Conservation (phyloP, 305 asterid genomes). For the Solanum hybrid region DNA sequence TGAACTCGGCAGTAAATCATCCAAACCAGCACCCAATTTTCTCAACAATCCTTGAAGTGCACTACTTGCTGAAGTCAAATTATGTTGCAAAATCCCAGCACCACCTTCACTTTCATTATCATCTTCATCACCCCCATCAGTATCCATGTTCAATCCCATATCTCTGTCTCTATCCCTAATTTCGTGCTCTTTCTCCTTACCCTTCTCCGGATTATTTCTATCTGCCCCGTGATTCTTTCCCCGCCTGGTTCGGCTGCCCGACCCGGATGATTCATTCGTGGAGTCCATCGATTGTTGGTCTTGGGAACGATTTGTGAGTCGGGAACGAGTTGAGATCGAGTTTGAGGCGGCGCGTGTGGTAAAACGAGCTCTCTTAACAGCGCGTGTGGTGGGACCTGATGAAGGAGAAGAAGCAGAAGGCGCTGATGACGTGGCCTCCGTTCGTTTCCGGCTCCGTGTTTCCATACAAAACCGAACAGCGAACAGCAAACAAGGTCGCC, state of each 20-base stretch:
- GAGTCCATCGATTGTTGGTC: slow-evolving; percentile 54
- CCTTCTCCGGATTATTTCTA: slow-evolving; percentile 53
- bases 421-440: slow-evolving; percentile 98
- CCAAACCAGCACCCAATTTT: slow-evolving; percentile 89
- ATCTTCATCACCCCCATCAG: slow-evolving; percentile 34
- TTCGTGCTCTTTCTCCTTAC: slow-evolving; percentile 84
- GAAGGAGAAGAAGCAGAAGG: slow-evolving; percentile 24
- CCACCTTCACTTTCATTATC: slow-evolving; percentile 81
- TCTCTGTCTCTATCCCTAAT: slow-evolving; percentile 37
- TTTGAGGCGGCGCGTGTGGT: slow-evolving; percentile 12
- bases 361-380: slow-evolving; percentile 70
- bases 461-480: slow-evolving; percentile 87
- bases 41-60: slow-evolving; percentile 95
- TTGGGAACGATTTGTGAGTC: slow-evolving; percentile 34
- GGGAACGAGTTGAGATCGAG: slow-evolving; percentile 39
- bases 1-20: slow-evolving; percentile 90
- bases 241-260: slow-evolving; percentile 68
- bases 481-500: slow-evolving; percentile 56
- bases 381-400: slow-evolving; percentile 55
- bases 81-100: slow-evolving; percentile 76
- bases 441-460: slow-evolving; percentile 99
- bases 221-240: slow-evolving; percentile 45
- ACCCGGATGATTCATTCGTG: slow-evolving; percentile 64
- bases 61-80: slow-evolving; percentile 86
- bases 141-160: slow-evolving; percentile 58